Conservation (phyloP, 108 stramenopile species). For the Chaetoceros tenuissimus region DNA sequence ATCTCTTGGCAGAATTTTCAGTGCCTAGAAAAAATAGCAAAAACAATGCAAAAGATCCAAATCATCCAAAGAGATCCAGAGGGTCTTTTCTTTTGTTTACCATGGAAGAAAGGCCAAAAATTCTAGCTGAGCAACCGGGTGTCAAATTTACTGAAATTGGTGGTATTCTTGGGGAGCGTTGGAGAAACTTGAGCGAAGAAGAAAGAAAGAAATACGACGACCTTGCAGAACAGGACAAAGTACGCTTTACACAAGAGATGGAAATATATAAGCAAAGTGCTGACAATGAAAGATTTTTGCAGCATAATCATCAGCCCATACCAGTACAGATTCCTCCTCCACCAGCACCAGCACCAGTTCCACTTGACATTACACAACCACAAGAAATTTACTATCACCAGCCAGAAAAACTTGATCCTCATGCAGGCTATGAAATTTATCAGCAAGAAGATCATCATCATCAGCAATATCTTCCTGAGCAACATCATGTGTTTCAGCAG, state of each 20-base stretch:
- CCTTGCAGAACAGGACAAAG: slow-evolving; percentile 78
- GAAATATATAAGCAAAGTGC: slow-evolving; percentile 75
- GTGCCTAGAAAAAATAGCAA: slow-evolving; percentile 53
- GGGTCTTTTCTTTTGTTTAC: slow-evolving; percentile 84
- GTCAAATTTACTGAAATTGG: slow-evolving; percentile 90
- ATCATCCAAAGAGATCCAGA: slow-evolving; percentile 64
- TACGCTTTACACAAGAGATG: slow-evolving; percentile 83
- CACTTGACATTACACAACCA: no score
- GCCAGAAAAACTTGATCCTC: not conserved
- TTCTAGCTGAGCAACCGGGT: slow-evolving; percentile 71
- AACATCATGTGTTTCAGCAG: slow-evolving; percentile 6
- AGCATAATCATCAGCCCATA: slow-evolving; percentile 21
- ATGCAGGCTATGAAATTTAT: slow-evolving; percentile 2
- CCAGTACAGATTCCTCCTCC: slow-evolving; percentile 14
- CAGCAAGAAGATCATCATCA: not conserved
- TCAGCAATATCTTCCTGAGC: not conserved
- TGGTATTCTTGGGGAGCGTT: slow-evolving; percentile 84
- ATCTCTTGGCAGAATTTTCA: slow-evolving; percentile 61
- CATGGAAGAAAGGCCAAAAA: slow-evolving; percentile 73
- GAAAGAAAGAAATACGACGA: slow-evolving; percentile 83
- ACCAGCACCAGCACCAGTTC: slow-evolving; percentile 6
- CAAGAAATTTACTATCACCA: not conserved
- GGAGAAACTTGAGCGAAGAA: slow-evolving; percentile 75
- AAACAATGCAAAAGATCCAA: slow-evolving; percentile 62
- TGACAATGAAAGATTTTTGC: no score